A percentile compares a stretch with the other conserved stretches of the same genome.
These are phyloP conservation scores for Astrocystis sublimbata DNA, from an alignment of 495 filamentous ascomycete species.

Conservation along the genomic window DNA sequence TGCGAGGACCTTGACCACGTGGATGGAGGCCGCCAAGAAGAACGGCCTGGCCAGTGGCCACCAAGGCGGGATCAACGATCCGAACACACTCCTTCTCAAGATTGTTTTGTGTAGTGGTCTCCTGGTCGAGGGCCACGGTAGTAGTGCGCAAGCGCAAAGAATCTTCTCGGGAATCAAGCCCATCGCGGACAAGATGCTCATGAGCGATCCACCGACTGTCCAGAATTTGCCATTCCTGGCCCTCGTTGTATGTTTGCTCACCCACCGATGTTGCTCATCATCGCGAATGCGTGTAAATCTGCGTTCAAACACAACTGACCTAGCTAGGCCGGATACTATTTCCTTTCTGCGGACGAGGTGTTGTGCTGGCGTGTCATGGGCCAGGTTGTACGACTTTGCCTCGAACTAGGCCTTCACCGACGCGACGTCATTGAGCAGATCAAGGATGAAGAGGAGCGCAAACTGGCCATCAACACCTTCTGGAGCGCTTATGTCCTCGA, in stretches of 20 bases:
- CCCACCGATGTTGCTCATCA: neutral
- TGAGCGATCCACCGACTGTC: constrained; percentile 63
- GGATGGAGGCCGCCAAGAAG: constrained; percentile 57
- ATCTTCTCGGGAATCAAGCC: constrained; percentile 71
- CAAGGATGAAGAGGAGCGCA: constrained; percentile 62
- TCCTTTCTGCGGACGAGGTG: constrained; percentile 76
- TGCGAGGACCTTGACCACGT: constrained; percentile 64
- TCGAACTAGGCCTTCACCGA: constrained; percentile 79
- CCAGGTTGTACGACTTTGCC: constrained; percentile 69
- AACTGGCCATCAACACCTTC: constrained; percentile 65
- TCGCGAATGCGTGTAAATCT: neutral
- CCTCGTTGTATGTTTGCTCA: constrained; percentile 48
- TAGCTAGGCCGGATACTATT: constrained; percentile 71
- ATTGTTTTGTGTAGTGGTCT: constrained; percentile 76
- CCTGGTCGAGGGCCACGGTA: constrained; percentile 70
- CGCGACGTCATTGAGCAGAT: constrained; percentile 69
- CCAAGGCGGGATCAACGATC: constrained; percentile 65
- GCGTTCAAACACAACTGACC: constrained; percentile 24
- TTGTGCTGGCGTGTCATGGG: constrained; percentile 81
- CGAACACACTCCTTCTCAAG: constrained; percentile 70
- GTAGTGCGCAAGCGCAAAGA: constrained; percentile 68
- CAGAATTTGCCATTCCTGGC: constrained; percentile 71
- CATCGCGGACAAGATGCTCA: constrained; percentile 67
- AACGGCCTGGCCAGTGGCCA: constrained; percentile 35
- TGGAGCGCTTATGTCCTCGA: constrained; percentile 83